Evolutionary conservation across 768 basidiomycete genomes (phyloP), one percentile per base, ranked within the genome.

Genomic region (Leccinum sublutescens): DNA sequence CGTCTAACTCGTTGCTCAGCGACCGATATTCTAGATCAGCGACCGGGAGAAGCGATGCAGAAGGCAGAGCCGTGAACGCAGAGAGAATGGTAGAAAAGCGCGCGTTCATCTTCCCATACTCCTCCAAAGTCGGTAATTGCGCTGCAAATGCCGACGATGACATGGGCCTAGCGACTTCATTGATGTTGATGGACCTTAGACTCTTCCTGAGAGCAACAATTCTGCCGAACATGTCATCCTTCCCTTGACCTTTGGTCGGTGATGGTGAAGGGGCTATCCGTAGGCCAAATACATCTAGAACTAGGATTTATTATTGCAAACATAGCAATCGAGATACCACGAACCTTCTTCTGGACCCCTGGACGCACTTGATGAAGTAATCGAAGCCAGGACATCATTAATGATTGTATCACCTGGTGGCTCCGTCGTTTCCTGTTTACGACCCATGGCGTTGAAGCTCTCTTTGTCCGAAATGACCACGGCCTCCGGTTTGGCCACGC

Each of bases 11-110:
- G 25, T 69, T 71, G 56, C 74, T 79, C 50, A 93, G 72, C 2
- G 86, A 86, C 38, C 76, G 77, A n/a, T 88, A 71, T 64, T 91
- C 88, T n/a, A 79, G 64, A 54, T 86, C 79, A 36, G 82, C 68
- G 5, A 77, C 67, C 10, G 70, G 65, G 56, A 81, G 77, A 4
- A 78, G 72, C 9, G 73, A 67, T 2, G 74, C 74, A 23, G 68
- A 40, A 5, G 87, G 85, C 14, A 93, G 70, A 7, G 69, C 58
- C 8, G 78, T 69, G 21, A 80, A 75, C 29, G 85, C 83, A 11
- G 74, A 70, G 5, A 72, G 70, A 7, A 93, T 71, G 6, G 68
- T 60, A 1, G 75, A 64, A 57, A 91, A 79, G 11, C 78, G 77
- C 31, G 71, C 63, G n/a, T 75, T 76, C 63, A 89, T 76, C 49